Conservation (phyloP, 2,329 filamentous ascomycete species). For the Remersonia thermophila region DNA sequence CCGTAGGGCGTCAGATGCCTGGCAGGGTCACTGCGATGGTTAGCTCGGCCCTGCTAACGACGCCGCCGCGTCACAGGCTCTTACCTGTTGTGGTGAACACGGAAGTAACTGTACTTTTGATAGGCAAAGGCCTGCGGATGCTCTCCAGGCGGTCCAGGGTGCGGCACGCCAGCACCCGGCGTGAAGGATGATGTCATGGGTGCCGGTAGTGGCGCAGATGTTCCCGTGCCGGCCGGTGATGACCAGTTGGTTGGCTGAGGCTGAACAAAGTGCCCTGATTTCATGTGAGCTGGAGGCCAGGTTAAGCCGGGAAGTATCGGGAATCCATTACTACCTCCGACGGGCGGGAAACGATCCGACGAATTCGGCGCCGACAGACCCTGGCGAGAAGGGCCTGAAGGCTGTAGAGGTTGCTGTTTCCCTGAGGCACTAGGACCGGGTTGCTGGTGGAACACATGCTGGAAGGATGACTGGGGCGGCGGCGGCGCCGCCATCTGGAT, state of each 20-base stretch:
- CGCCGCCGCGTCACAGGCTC: conserved; percentile 6
- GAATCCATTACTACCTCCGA: conserved; percentile 20
- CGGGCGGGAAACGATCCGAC: conserved; percentile 18
- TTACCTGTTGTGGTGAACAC: conserved; percentile 47
- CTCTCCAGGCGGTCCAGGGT: conserved; percentile 10
- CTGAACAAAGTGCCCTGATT: conserved; percentile 21
- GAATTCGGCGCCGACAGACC: conserved; percentile 12
- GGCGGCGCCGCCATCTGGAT: not conserved
- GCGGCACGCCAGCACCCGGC: conserved; percentile 11
- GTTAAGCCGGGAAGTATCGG: conserved; percentile 20
- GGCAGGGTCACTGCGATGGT: conserved; percentile 33
- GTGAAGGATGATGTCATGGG: conserved; percentile 19
- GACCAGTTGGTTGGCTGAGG: conserved; percentile 8
- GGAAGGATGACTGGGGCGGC: conserved; percentile 7
- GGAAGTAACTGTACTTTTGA: conserved; percentile 46
- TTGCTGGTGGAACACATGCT: conserved; percentile 8
- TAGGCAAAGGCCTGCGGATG: conserved; percentile 28
- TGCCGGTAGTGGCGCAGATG: conserved; percentile 8
- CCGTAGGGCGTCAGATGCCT: conserved; percentile 50
- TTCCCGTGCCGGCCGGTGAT: conserved; percentile 11
- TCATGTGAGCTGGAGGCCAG: conserved; percentile 22
- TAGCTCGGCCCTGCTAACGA: conserved; percentile 6
- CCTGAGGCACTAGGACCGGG: conserved; percentile 6
- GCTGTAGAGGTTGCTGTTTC: conserved; percentile 12
- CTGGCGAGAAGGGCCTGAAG: conserved; percentile 15